These are phyloP conservation scores for Verruconis gallopava DNA, from an alignment of 2,329 filamentous ascomycete genomes.

Conservation along the genomic window DNA sequence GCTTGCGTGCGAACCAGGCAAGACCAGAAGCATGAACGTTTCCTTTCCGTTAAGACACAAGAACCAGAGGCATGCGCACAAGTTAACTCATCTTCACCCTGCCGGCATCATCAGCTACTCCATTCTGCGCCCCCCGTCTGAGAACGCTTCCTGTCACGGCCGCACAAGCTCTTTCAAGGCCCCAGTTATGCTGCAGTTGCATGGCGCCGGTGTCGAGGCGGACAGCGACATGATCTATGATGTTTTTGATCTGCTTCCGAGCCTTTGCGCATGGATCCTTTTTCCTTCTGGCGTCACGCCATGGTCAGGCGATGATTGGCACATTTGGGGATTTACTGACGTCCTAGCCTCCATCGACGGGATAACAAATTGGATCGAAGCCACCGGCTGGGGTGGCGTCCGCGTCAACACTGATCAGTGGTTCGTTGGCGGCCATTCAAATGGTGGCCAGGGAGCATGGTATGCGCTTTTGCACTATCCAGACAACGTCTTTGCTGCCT, in stretches of 20 bases:
- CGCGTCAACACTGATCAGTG: conserved; percentile 33
- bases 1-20: too few species aligned
- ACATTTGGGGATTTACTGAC: conserved; percentile 45
- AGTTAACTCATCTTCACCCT: conserved; percentile 42
- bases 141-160: conserved; percentile 20
- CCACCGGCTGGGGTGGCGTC: conserved; percentile 35
- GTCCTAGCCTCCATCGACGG: conserved; percentile 38
- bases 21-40: too few species aligned
- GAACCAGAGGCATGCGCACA: conserved; percentile 32
- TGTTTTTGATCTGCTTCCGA: conserved; percentile 35
- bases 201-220: conserved; percentile 45
- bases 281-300: conserved; percentile 44
- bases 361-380: conserved; percentile 38
- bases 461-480: conserved; percentile 42
- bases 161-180: conserved; percentile 14
- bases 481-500: conserved; percentile 42
- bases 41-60: neutral
- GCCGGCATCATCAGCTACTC: conserved; percentile 43
- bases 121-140: conserved; percentile 41
- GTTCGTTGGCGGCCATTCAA: conserved; percentile 46
- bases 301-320: conserved; percentile 51
- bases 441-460: conserved; percentile 48
- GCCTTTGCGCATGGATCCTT: conserved; percentile 42
- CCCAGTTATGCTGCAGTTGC: conserved; percentile 39
- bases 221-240: conserved; percentile 33